Base-by-base conservation (phyloP, 768 basidiomycete genomes). In the Phaffia tasmanica region DNA sequence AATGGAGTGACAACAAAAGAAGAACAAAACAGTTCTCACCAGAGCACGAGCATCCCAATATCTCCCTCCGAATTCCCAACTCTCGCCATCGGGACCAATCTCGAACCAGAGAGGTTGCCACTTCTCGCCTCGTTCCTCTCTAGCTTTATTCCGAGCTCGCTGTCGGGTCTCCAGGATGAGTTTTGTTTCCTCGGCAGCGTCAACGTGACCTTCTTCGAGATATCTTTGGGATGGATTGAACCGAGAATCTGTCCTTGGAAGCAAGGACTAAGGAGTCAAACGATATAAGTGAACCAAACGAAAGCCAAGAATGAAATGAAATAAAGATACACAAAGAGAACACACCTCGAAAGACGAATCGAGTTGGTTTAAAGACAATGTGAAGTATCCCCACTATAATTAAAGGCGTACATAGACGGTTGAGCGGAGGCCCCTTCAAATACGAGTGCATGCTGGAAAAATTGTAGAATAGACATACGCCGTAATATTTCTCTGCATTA, bases 241-340 rank as follows among this genome's bases (percentile, higher is more conserved):
- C 53, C 89, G 82, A 14, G 90, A 91, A 74, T 93, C 89, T 6
- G 89, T 90, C 0, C 83, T 82, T 14, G 88, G 86, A 19, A 92
- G 76, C 71, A 80, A 83, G 6, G 79, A 82, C 61, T 80, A 27
- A 27, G 29, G 7, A 30, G 15, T 46, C 25, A 27, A 8, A 14
- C 35, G 46, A 18, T 29, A 47, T 23, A 21, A n/a, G 25, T 23
- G 51, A 48, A 66, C 46, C 21, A 46, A 5, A 46, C 11, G 25
- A 29, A 21, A 2, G 32, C 54, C 15, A 46, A 3, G 27, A 19
- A 25, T 11, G 49, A 50, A 7, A 1, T n/a, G 51, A 42, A 29
- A 57, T 16, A 64, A 29, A 18, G 54, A 25, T 16, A 25, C n/a
- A n/a, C 7, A n/a, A 19, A 48, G 14, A 23, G 23, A 50, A 66